Conservation (phyloP, 1,284 basidiomycete species). For the Taiwanofungus camphoratus region DNA sequence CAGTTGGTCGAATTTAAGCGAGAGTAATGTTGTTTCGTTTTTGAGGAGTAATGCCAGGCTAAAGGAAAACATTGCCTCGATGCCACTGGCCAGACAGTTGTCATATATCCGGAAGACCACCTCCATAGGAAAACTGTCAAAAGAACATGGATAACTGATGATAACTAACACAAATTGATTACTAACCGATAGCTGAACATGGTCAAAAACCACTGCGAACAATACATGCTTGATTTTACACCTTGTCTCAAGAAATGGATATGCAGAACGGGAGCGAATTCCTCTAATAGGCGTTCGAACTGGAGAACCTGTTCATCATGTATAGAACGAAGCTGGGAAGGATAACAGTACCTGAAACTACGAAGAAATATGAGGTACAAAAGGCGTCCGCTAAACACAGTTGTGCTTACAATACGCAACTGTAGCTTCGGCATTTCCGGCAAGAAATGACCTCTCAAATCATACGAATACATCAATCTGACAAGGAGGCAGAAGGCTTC, state of each 20-base stretch:
- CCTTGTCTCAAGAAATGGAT: slow-evolving; percentile 91
- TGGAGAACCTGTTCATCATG: slow-evolving; percentile 28
- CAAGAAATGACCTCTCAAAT: slow-evolving; percentile 91
- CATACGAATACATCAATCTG: slow-evolving; percentile 97
- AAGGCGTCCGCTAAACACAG: background rate
- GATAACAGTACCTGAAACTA: slow-evolving; percentile 10
- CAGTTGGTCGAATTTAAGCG: slow-evolving; percentile 86
- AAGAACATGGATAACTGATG: background rate
- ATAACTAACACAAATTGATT: background rate
- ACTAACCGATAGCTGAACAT: slow-evolving; percentile 88
- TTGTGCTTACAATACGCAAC: slow-evolving; percentile 66
- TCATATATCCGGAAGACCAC: slow-evolving; percentile 95
- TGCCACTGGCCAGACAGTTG: slow-evolving; percentile 91
- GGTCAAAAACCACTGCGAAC: slow-evolving; percentile 97
- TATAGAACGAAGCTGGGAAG: background rate
- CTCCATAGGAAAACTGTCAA: slow-evolving; percentile 82
- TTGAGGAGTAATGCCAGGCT: slow-evolving; percentile 83
- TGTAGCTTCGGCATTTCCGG: slow-evolving; percentile 98
- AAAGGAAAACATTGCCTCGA: slow-evolving; percentile 96
- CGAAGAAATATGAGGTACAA: background rate
- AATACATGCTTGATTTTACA: slow-evolving; percentile 95
- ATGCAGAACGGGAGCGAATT: slow-evolving; percentile 86
- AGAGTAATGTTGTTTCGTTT: slow-evolving; percentile 77
- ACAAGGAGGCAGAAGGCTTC: slow-evolving; percentile 96
- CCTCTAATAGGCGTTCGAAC: slow-evolving; percentile 94